These are phyloP conservation scores for Diplodia intermedia DNA, from an alignment of 2,329 filamentous ascomycete species.

Conservation along the genomic window DNA sequence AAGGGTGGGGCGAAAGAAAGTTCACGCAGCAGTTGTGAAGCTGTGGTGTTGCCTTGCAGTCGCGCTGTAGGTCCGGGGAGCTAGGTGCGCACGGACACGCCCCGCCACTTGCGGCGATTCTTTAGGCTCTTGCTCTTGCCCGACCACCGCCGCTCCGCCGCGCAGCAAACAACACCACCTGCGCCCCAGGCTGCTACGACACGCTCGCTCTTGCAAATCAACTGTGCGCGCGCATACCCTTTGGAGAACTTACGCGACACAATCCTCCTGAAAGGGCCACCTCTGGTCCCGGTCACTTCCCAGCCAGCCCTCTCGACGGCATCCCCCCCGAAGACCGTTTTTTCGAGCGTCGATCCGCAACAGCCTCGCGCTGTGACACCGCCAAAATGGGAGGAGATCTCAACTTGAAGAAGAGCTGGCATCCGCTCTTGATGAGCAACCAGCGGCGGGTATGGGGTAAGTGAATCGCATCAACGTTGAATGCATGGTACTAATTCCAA, in stretches of 20 bases:
- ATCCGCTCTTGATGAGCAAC: slow-evolving; percentile 88
- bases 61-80: not conserved
- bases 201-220: not conserved
- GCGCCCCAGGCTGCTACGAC: not conserved
- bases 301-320: not conserved
- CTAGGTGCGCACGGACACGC: not conserved
- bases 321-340: not conserved
- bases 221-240: too few relatives aligned
- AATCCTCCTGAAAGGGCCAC: not conserved
- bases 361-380: slow-evolving; percentile 33
- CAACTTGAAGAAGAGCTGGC: slow-evolving; percentile 91
- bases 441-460: slow-evolving; percentile 78
- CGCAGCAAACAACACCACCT: slow-evolving; percentile 9
- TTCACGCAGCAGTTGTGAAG: not conserved
- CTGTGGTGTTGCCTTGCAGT: slow-evolving; percentile 4
- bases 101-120: slow-evolving; percentile 1
- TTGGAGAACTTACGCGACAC: not conserved
- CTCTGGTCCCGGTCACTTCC: not conserved
- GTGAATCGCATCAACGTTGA: not conserved
- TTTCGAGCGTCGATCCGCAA: not conserved
- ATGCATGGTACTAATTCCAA: not conserved
- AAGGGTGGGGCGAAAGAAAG: not conserved
- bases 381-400: slow-evolving; percentile 89
- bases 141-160: not conserved
- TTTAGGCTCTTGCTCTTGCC: not conserved